phyloP scores from a whole-genome alignment of 2,329 filamentous ascomycete species.

The Pyrenophora teres region DNA sequence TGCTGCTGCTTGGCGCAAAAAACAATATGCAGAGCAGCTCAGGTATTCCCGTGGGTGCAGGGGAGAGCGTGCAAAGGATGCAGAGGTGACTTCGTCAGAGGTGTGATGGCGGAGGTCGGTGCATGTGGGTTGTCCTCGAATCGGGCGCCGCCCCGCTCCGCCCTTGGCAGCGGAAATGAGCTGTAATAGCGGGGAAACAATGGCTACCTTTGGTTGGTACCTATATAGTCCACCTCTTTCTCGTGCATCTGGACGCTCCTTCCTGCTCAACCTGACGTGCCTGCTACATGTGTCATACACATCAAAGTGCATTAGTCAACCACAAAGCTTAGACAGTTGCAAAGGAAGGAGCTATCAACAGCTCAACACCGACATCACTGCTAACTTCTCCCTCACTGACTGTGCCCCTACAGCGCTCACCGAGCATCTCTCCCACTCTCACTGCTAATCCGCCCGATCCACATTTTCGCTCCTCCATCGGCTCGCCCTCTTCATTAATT shows the following conservation, averaged over 20 bases:
- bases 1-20: slow-evolving; percentile 29
- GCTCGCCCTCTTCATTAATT: slow-evolving; percentile 33
- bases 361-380: slow-evolving; percentile 24
- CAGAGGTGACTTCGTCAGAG: slow-evolving; percentile 36
- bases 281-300: slow-evolving; percentile 11
- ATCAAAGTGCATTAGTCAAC: neutral
- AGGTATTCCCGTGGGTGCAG: slow-evolving; percentile 21
- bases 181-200: slow-evolving; percentile 22
- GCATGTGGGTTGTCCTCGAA: slow-evolving; percentile 33
- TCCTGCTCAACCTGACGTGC: slow-evolving; percentile 4
- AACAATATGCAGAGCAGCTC: slow-evolving; percentile 27
- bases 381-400: slow-evolving; percentile 20
- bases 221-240: too few species aligned
- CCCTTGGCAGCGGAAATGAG: slow-evolving; percentile 30
- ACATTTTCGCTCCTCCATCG: slow-evolving; percentile 8
- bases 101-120: slow-evolving; percentile 37
- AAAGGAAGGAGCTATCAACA: slow-evolving; percentile 33
- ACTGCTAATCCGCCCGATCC: slow-evolving; percentile 24
- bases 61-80: slow-evolving; percentile 29
- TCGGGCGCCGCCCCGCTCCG: slow-evolving; percentile 36
- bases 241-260: slow-evolving; percentile 11
- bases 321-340: slow-evolving; percentile 13
- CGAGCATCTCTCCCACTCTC: slow-evolving; percentile 27
- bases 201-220: neutral
- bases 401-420: slow-evolving; percentile 28